Percentiles rank a stretch among this genome's conserved stretches.
Evolutionary conservation across 1,139 yeast species (phyloP).

Genomic region (Yamadazyma mexicana): DNA sequence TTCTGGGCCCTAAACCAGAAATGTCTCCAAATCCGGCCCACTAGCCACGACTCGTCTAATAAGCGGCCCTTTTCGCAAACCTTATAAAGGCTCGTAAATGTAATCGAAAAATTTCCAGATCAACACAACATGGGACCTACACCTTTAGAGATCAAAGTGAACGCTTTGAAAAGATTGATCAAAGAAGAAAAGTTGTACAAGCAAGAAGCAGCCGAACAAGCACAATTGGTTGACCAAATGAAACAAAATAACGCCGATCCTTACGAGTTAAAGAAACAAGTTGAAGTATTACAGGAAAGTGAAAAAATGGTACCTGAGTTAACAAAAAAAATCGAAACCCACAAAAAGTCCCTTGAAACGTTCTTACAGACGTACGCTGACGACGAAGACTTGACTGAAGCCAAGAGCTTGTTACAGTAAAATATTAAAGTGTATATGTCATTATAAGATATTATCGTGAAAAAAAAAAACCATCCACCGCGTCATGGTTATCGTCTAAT

Average conservation of each 20-base stretch:
- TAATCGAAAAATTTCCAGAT: no score
- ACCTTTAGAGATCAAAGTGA: constrained; percentile 70
- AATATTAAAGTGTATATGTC: no score
- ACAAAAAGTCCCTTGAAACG: constrained; percentile 43
- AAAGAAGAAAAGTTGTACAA: constrained; percentile 71
- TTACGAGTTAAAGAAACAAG: constrained; percentile 68
- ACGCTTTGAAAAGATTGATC: constrained; percentile 69
- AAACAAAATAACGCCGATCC: constrained; percentile 53
- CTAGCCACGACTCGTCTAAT: no score
- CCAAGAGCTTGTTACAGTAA: constrained; percentile 27
- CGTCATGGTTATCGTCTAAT: constrained; percentile 4
- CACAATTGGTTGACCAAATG: constrained; percentile 45
- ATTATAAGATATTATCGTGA: background rate
- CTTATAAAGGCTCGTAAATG: no score
- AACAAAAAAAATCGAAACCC: constrained; percentile 49
- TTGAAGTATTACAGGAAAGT: constrained; percentile 67
- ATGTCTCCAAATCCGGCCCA: no score
- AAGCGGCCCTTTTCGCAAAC: no score
- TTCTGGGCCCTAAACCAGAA: no score
- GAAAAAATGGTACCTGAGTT: constrained; percentile 67
- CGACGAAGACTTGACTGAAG: constrained; percentile 47
- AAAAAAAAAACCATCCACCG: no score
- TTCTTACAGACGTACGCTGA: constrained; percentile 37
- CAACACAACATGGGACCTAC: constrained; percentile 91
- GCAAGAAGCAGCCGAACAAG: constrained; percentile 65